Base-by-base conservation (phyloP, 148 eudicot genomes). In the Chenopodium suecicum region DNA sequence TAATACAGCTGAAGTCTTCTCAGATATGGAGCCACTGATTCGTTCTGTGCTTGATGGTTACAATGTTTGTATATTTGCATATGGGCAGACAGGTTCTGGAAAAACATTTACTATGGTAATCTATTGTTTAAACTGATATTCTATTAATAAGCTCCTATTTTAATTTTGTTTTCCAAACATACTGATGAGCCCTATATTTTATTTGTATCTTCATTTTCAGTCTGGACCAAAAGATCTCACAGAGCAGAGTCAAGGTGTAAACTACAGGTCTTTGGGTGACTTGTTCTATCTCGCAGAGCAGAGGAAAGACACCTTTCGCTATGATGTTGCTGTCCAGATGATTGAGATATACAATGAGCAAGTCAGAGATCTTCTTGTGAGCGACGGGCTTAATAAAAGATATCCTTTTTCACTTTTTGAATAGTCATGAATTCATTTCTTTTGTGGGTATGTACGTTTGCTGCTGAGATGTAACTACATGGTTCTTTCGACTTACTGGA, bases 71-170 rank as follows among this genome's bases (percentile, higher is more conserved):
- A 93, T 95, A 78, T 95, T 95, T 88, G 99, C 99, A 44, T 95
- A 95, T 81, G 99, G 99, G 56, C 99, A 95, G 81, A 95, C 99
- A 78, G 99, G 99, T 80, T 95, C 99, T 48, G 99, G 99, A 65
- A 95, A 95, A 84, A 95, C 99, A 34, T 91, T 81, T 80, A 95
- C 99, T 13, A 95, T 95, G 99, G 99, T 95, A 84, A 83, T 82
- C 27, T 58, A 27, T 70, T 70, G 54, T 29, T 68, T 76, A 56
- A 66, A 75, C 44, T 14, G 7, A 22, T 80, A 20, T 78, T 56
- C 25, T 80, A 41, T 62, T 7, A 37, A 14, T 27, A 58, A 79
- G 34, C 0, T 10, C 34, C 3, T 60, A 46, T 17, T 9, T 74
- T 54, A 12, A 62, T n/a, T 14, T 48, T 48, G 0, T 50, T 50